Conservation (phyloP, 1,139 yeast species). For the Pneumocystis jirovecii region DNA sequence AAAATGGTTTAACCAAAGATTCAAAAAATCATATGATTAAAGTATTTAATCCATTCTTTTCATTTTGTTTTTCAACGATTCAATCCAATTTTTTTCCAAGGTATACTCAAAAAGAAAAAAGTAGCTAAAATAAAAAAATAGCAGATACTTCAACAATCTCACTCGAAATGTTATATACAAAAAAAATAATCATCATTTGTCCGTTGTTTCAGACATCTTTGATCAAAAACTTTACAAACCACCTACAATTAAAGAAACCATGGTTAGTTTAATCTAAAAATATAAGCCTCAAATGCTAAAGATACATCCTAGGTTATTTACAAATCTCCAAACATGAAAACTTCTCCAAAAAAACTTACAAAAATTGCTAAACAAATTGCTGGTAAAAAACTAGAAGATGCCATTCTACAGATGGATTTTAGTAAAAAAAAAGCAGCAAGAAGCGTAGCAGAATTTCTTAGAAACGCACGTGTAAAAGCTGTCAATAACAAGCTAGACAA, state of each 20-base stretch:
- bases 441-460: constrained; percentile 7
- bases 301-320: background rate
- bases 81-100: background rate
- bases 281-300: background rate
- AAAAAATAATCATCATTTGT: background rate
- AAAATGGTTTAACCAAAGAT: background rate
- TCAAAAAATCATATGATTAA: background rate
- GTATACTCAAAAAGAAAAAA: background rate
- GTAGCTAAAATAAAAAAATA: background rate
- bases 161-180: background rate
- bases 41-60: background rate
- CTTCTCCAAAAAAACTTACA: constrained; percentile 12
- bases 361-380: constrained; percentile 11
- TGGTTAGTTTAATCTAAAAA: background rate
- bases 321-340: background rate
- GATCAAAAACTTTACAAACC: background rate
- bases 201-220: background rate
- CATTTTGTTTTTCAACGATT: background rate
- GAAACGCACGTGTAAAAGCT: constrained; percentile 10
- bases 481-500: constrained; percentile 7
- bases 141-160: background rate
- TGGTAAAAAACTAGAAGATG: constrained; percentile 11
- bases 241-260: background rate
- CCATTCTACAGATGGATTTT: constrained; percentile 13
- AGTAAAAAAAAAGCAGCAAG: constrained; percentile 11